Percentiles rank a stretch among this genome's conserved stretches.
phyloP scores from a whole-genome alignment of 495 filamentous ascomycete genomes.

The Podospora didyma region DNA sequence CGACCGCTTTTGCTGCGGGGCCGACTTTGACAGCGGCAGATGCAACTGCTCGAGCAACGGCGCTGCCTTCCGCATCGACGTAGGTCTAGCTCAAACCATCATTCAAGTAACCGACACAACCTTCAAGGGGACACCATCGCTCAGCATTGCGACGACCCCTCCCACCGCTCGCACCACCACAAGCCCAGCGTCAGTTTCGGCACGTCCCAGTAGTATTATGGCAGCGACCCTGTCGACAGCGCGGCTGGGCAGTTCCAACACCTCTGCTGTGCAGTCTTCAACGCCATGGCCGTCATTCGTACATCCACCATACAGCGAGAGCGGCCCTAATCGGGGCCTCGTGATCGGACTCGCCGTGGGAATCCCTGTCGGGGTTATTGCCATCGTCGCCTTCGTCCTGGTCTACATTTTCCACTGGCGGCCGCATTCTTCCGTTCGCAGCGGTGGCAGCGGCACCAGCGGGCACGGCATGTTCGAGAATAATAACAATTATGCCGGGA shows the following conservation, averaged over 20 bases:
- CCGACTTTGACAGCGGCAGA: conserved; percentile 19
- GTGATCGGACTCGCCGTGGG: conserved; percentile 12
- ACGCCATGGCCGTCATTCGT: not conserved
- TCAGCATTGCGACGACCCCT: conserved; percentile 4
- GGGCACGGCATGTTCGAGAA: too few species aligned
- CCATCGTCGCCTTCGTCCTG: not conserved
- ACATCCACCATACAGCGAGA: not conserved
- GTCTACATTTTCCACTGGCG: conserved; percentile 1
- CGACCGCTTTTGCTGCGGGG: conserved; percentile 26
- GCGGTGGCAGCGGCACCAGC: not conserved
- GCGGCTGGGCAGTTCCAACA: not conserved
- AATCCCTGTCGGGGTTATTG: not conserved
- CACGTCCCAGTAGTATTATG: not conserved
- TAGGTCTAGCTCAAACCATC: conserved; percentile 26
- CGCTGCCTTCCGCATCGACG: conserved; percentile 17
- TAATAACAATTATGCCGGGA: too few species aligned
- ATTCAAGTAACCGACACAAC: conserved; percentile 20
- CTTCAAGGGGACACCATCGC: conserved; percentile 9
- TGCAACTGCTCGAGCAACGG: conserved; percentile 22
- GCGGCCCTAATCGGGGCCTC: not conserved
- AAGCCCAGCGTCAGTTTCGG: not conserved
- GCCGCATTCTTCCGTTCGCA: not conserved
- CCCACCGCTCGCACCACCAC: not conserved
- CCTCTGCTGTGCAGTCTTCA: not conserved
- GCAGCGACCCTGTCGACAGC: not conserved